Conservation (phyloP, 305 asterid genomes). For the Fraxinus velutina region DNA sequence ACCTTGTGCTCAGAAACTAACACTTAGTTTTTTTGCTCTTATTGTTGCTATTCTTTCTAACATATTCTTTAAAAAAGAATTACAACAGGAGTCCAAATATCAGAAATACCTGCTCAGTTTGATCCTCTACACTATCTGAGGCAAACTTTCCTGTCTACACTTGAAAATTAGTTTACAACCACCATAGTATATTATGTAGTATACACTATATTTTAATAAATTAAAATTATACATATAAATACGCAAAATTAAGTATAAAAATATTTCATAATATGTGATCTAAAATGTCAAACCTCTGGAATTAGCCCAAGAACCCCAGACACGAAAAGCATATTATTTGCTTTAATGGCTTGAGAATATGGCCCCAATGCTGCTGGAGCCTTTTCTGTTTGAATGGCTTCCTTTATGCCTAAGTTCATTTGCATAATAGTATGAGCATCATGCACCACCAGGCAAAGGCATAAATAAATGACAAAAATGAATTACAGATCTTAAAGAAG, state of each 20-base stretch:
- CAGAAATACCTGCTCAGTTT: slow-evolving; percentile 72
- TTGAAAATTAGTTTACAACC: slow-evolving; percentile 9
- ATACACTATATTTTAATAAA: neutral
- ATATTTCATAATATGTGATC: neutral
- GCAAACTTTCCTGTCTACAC: slow-evolving; percentile 68
- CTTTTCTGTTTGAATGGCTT: slow-evolving; percentile 64
- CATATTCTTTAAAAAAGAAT: neutral
- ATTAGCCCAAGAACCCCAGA: slow-evolving; percentile 78
- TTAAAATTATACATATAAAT: neutral
- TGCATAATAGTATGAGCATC: slow-evolving; percentile 14
- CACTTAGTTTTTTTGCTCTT: neutral
- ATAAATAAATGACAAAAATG: neutral
- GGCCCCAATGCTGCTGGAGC: slow-evolving; percentile 92
- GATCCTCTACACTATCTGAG: slow-evolving; percentile 74
- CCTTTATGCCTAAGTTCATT: slow-evolving; percentile 45
- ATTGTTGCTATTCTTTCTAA: neutral
- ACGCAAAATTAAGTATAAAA: neutral
- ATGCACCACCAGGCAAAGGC: neutral
- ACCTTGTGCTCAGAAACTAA: neutral
- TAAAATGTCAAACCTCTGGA: slow-evolving; percentile 56
- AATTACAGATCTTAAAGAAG: neutral
- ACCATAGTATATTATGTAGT: neutral
- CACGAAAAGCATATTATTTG: slow-evolving; percentile 58
- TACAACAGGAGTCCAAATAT: neutral
- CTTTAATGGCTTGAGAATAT: slow-evolving; percentile 78